phyloP scores from a whole-genome alignment of 2,329 filamentous ascomycete species.

The Penicillium hordei region DNA sequence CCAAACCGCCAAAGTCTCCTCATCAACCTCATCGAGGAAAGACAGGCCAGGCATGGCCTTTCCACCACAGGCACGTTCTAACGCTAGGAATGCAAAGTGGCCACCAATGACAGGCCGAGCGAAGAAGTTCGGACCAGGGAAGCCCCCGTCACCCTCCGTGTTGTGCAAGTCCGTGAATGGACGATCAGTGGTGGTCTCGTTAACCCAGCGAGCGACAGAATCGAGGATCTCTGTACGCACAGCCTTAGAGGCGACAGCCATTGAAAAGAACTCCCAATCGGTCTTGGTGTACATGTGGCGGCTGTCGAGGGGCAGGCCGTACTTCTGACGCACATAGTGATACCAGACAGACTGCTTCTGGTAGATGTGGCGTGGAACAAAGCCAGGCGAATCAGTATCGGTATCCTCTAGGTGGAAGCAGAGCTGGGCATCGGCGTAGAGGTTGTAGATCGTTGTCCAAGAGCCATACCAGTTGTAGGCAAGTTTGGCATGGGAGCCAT shows the following conservation, averaged over 20 bases:
- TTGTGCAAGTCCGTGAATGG: constrained; percentile 81
- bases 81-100: constrained; percentile 80
- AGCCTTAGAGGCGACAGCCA: constrained; percentile 69
- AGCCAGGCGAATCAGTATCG: constrained; percentile 46
- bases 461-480: constrained; percentile 78
- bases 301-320: constrained; percentile 78
- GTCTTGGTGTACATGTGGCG: constrained; percentile 84
- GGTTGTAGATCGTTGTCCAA: constrained; percentile 82
- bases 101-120: constrained; percentile 80
- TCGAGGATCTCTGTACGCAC: constrained; percentile 71
- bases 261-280: constrained; percentile 89
- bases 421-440: constrained; percentile 76
- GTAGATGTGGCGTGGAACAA: constrained; percentile 76
- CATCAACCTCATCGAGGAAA: constrained; percentile 43
- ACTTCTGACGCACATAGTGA: constrained; percentile 72
- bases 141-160: constrained; percentile 74
- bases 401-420: constrained; percentile 69
- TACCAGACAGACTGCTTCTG: constrained; percentile 80
- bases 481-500: constrained; percentile 71
- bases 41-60: constrained; percentile 60
- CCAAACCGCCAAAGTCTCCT: constrained; percentile 24
- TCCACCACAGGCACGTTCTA: constrained; percentile 76
- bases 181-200: constrained; percentile 74
- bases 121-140: constrained; percentile 73
- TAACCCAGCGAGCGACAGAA: constrained; percentile 75